Conservation (phyloP, 1,139 yeast species). For the Yamadazyma friedrichii region DNA sequence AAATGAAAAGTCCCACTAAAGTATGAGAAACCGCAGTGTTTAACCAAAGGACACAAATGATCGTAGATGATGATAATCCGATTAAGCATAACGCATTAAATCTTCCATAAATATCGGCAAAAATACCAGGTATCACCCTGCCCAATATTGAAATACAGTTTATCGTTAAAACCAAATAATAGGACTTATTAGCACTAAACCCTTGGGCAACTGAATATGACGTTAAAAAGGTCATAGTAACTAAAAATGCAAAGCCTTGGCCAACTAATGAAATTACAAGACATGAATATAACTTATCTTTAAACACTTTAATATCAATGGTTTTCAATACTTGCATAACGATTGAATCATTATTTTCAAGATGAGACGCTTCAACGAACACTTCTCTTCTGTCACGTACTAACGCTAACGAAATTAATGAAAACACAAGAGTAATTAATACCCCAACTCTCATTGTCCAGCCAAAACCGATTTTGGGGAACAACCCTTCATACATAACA, state of each 20-base stretch:
- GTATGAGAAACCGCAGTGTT: conserved; percentile 29
- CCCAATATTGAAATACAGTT: conserved; percentile 50
- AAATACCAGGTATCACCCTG: conserved; percentile 45
- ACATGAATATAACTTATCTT: conserved; percentile 23
- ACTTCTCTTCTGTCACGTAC: conserved; percentile 38
- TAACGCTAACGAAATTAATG: conserved; percentile 35
- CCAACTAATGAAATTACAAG: conserved; percentile 29
- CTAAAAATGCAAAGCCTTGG: conserved; percentile 45
- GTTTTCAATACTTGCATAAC: conserved; percentile 19
- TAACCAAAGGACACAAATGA: conserved; percentile 46
- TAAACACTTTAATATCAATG: conserved; percentile 26
- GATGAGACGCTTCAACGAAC: conserved; percentile 6
- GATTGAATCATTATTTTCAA: conserved; percentile 7
- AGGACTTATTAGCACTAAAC: conserved; percentile 38
- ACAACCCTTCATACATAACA: conserved; percentile 49
- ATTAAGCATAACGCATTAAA: conserved; percentile 51
- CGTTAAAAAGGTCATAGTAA: conserved; percentile 50
- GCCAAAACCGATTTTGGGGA: conserved; percentile 49
- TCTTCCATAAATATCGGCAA: conserved; percentile 51
- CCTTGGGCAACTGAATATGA: conserved; percentile 50
- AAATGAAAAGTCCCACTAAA: conserved; percentile 25
- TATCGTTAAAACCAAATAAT: conserved; percentile 42
- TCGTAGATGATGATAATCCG: conserved; percentile 32
- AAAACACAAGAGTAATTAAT: conserved; percentile 42
- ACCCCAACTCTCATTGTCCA: conserved; percentile 65